Evolutionary conservation across 2,329 filamentous ascomycete species (phyloP).

Genomic region (Curvularia hawaiiensis): DNA sequence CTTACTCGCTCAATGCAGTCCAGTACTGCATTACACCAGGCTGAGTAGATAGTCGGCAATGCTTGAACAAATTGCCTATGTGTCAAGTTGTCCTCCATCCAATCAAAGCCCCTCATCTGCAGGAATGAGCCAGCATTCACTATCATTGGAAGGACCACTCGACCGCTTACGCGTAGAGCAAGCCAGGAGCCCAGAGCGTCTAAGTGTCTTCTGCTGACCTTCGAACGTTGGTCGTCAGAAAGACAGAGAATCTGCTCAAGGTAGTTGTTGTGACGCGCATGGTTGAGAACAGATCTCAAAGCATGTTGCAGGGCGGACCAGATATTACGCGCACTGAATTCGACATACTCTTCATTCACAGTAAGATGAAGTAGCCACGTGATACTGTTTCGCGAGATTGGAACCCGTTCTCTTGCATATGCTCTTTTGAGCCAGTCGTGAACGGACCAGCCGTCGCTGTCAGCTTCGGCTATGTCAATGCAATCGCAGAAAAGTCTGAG

Average conservation of each 20-base stretch:
- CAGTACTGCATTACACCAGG: conserved; percentile 19
- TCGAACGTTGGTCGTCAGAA: background rate
- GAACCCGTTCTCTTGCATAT: conserved; percentile 17
- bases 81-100: conserved; percentile 18
- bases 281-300: conserved; percentile 14
- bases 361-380: conserved; percentile 14
- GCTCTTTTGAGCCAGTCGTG: conserved; percentile 24
- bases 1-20: conserved; percentile 11
- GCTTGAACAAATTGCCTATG: conserved; percentile 15
- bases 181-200: conserved; percentile 12
- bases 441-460: conserved; percentile 19
- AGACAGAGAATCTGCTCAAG: background rate
- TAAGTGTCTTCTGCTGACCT: background rate
- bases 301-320: conserved; percentile 23
- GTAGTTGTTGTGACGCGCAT: conserved; percentile 5
- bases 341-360: conserved; percentile 18
- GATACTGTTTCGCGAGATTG: conserved; percentile 23
- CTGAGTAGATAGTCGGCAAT: conserved; percentile 17
- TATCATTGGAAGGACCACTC: conserved; percentile 18
- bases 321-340: conserved; percentile 10
- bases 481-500: conserved; percentile 22
- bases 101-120: conserved; percentile 23
- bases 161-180: conserved; percentile 13
- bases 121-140: conserved; percentile 18
- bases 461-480: conserved; percentile 16